Base-by-base conservation (phyloP, 2,329 filamentous ascomycete species). In the Basipetospora chlamydospora region DNA sequence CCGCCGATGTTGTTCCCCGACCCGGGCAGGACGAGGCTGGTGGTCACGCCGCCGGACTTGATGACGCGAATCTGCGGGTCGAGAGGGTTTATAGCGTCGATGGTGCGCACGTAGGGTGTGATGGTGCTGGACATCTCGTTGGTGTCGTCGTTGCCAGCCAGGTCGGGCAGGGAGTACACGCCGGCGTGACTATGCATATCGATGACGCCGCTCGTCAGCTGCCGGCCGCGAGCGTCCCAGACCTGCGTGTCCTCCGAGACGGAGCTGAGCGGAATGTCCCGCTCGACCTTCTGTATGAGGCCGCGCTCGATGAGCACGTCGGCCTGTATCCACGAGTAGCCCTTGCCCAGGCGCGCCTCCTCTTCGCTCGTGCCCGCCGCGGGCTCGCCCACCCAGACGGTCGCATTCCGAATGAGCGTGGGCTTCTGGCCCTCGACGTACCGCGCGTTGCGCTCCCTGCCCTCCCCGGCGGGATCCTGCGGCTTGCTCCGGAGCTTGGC, bases 1-100 rank as follows among this genome's bases (percentile, higher is more conserved):
- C 78, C 78, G 17, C 74, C 78, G 28, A 83, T 80, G 49, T 80
- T 81, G 53, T 80, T 83, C n/a, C 67, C 74, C 1, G 72, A 77
- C 2, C 78, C 77, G 1, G 78, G 77, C 1, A 82, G 60, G 4
- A 81, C 58, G 2, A 82, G 59, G 17, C 70, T 76, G 0, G 76
- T 79, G 0, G 77, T 82, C 0, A 82, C 76, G n/a, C 77, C 77
- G 6, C 77, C 77, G 1, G 74, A 79, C 47, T 80, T 80, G 59
- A 82, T 81, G 43, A 76, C 70, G 43, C 76, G 65, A 9, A 80
- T 67, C 45, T 80, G 76, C 11, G 64, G 67, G 46, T 81, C 77
- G 10, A 71, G 58, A 0, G 75, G 70, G 45, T 77, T 66, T 25
- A 83, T 56, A 3, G 65, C 71, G 47, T 82, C 78, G 29, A 80